Conservation (phyloP, 1,284 basidiomycete species). For the Mycena citricolor region DNA sequence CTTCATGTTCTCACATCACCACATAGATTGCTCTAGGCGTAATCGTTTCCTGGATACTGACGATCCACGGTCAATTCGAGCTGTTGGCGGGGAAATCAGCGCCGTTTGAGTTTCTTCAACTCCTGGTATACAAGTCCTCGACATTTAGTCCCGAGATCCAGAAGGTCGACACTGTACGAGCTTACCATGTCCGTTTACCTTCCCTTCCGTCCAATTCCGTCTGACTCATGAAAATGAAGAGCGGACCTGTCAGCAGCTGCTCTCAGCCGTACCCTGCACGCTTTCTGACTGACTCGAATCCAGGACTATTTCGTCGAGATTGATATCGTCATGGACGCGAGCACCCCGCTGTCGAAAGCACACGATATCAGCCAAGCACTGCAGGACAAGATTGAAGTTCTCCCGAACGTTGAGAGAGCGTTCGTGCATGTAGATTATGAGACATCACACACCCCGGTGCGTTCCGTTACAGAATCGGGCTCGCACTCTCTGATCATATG, state of each 20-base stretch:
- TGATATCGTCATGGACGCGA: slow-evolving; percentile 90
- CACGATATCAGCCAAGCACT: slow-evolving; percentile 91
- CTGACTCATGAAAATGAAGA: not conserved
- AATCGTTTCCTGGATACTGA: slow-evolving; percentile 78
- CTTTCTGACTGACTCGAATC: not conserved
- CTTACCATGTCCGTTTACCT: slow-evolving; percentile 84
- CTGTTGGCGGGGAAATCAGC: slow-evolving; percentile 91
- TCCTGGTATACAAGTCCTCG: slow-evolving; percentile 90
- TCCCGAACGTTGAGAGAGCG: slow-evolving; percentile 89
- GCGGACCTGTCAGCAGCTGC: slow-evolving; percentile 9
- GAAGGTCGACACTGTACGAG: slow-evolving; percentile 85
- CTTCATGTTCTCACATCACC: slow-evolving; percentile 10
- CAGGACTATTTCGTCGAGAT: slow-evolving; percentile 92
- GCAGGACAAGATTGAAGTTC: slow-evolving; percentile 90
- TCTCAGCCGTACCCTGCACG: too few relatives aligned
- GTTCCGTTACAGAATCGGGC: slow-evolving; percentile 26
- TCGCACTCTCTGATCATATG: not conserved
- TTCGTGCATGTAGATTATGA: slow-evolving; percentile 96
- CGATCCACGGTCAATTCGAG: slow-evolving; percentile 81
- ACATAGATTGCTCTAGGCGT: slow-evolving; percentile 76
- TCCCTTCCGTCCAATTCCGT: slow-evolving; percentile 23
- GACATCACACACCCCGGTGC: slow-evolving; percentile 78
- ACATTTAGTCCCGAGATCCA: slow-evolving; percentile 87
- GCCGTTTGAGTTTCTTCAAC: slow-evolving; percentile 85
- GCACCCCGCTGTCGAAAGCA: slow-evolving; percentile 87